These are phyloP conservation scores for Parmelia sp. DNA, from an alignment of 495 filamentous ascomycete genomes.

Conservation along the genomic window DNA sequence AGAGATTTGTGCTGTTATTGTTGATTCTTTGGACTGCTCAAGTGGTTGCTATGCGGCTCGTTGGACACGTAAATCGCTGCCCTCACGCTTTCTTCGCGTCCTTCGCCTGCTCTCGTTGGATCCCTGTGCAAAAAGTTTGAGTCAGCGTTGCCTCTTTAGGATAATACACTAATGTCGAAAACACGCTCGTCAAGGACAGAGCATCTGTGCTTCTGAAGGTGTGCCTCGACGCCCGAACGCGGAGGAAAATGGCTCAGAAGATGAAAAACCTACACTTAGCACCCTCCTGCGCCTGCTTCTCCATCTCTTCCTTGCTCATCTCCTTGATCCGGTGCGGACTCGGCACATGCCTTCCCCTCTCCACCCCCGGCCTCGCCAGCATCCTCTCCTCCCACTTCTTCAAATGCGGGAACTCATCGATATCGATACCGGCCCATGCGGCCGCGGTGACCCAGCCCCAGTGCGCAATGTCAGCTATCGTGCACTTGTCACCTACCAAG, in stretches of 20 bases:
- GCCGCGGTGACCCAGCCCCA: constrained; percentile 66
- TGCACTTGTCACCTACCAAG: constrained; percentile 70
- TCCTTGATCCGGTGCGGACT: constrained; percentile 57
- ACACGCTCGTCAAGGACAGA: too few relatives aligned
- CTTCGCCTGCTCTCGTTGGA: constrained; percentile 56
- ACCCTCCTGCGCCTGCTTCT: constrained; percentile 44
- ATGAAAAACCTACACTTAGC: constrained; percentile 44
- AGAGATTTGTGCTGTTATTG: too few relatives aligned
- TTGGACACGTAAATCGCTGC: too few relatives aligned
- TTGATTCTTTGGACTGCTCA: too few relatives aligned
- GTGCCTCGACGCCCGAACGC: too few relatives aligned
- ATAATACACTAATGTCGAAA: neutral
- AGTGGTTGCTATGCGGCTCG: too few relatives aligned
- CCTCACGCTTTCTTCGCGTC: constrained; percentile 40
- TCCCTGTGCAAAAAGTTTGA: constrained; percentile 29
- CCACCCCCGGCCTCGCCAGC: constrained; percentile 56
- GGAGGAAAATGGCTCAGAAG: too few relatives aligned
- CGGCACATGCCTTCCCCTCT: constrained; percentile 78
- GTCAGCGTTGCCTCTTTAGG: neutral
- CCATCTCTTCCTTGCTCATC: constrained; percentile 46
- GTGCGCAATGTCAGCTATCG: constrained; percentile 77
- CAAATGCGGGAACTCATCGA: constrained; percentile 71
- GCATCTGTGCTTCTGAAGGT: too few relatives aligned
- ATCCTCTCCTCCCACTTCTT: constrained; percentile 71
- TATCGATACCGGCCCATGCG: constrained; percentile 67